Conservation (phyloP, 2,329 filamentous ascomycete species). For the Aspergillus sojae region DNA sequence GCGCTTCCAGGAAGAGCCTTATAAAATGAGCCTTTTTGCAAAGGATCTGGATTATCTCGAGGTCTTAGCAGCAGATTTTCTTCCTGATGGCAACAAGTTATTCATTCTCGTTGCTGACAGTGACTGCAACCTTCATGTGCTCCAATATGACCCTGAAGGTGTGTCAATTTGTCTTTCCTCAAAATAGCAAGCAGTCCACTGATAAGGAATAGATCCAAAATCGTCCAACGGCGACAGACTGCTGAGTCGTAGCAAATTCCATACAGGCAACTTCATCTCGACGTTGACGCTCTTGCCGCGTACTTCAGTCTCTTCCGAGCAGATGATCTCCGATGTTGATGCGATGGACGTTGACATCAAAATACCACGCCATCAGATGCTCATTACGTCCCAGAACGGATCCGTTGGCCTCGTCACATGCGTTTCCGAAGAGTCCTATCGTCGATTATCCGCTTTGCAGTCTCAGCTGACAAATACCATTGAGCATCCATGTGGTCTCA, state of each 20-base stretch:
- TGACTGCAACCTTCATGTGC: slow-evolving; percentile 81
- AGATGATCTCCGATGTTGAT: slow-evolving; percentile 36
- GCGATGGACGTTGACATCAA: slow-evolving; percentile 42
- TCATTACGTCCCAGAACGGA: slow-evolving; percentile 76
- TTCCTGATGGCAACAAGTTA: slow-evolving; percentile 81
- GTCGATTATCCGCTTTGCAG: slow-evolving; percentile 78
- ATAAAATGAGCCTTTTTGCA: slow-evolving; percentile 89
- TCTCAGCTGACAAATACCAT: slow-evolving; percentile 77
- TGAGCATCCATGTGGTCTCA: slow-evolving; percentile 76
- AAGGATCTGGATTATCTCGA: slow-evolving; percentile 80
- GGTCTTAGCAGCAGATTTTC: slow-evolving; percentile 79
- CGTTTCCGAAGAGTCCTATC: slow-evolving; percentile 77
- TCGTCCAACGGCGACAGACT: slow-evolving; percentile 86
- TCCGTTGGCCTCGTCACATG: slow-evolving; percentile 76
- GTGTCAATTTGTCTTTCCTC: slow-evolving; percentile 42
- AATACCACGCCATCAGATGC: slow-evolving; percentile 55
- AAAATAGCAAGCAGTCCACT: slow-evolving; percentile 1
- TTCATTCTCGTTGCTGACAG: slow-evolving; percentile 82
- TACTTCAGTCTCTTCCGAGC: slow-evolving; percentile 53
- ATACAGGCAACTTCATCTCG: slow-evolving; percentile 77
- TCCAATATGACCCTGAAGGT: slow-evolving; percentile 96
- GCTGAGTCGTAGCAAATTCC: slow-evolving; percentile 84
- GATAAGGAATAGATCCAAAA: slow-evolving; percentile 71
- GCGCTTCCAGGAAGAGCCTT: slow-evolving; percentile 74
- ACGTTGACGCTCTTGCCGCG: slow-evolving; percentile 76